phyloP scores from a whole-genome alignment of 1,139 yeast species.

The Suhomyces anneliseae region DNA sequence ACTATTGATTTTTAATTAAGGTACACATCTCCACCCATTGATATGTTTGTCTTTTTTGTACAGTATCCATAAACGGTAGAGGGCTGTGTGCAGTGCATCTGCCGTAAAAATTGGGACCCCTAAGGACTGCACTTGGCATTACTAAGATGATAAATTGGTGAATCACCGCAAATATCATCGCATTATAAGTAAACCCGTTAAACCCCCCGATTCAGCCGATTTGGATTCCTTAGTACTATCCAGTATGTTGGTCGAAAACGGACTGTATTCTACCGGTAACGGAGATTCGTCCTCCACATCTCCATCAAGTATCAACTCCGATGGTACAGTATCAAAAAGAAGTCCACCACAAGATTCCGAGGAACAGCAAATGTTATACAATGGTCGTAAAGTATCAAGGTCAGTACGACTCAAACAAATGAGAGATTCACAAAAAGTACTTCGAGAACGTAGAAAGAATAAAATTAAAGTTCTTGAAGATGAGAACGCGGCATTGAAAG shows the following conservation, averaged over 20 bases:
- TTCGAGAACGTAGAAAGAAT: slow-evolving; percentile 9
- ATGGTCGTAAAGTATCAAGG: slow-evolving; percentile 6
- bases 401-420: slow-evolving; percentile 8
- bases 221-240: not conserved
- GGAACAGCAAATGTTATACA: slow-evolving; percentile 4
- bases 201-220: no score
- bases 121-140: no score
- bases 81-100: no score
- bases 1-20: no score
- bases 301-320: not conserved
- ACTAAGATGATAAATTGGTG: no score
- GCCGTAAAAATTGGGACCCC: no score
- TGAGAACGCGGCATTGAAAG: slow-evolving; percentile 2
- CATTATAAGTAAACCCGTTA: no score
- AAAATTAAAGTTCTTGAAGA: slow-evolving; percentile 6
- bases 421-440: slow-evolving; percentile 11
- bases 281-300: not conserved
- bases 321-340: not conserved
- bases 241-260: not conserved
- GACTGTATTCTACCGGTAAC: not conserved
- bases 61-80: no score
- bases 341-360: not conserved
- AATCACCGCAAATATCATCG: no score
- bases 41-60: no score
- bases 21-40: no score